Evolutionary conservation across 768 basidiomycete genomes (phyloP).

Genomic region (Pleurotus giganteus): DNA sequence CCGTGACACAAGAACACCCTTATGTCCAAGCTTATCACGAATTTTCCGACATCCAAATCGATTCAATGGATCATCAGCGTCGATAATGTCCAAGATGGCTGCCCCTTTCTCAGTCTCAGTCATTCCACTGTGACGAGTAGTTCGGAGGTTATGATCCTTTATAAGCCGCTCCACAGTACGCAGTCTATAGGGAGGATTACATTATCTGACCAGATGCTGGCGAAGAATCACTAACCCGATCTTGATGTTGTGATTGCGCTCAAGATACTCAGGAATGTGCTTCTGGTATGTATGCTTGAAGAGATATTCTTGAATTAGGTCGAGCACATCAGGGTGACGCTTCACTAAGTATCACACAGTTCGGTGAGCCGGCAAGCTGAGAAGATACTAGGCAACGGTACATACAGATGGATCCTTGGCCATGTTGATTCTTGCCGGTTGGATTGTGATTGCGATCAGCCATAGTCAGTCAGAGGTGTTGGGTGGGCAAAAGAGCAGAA

Average conservation of each 20-base stretch:
- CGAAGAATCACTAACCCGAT: neutral
- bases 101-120: neutral
- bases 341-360: neutral
- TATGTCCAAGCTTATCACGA: neutral
- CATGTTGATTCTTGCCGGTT: too few relatives aligned
- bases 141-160: neutral
- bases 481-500: too few relatives aligned
- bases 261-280: neutral
- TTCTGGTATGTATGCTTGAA: neutral
- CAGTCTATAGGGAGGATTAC: neutral
- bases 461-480: too few relatives aligned
- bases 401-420: neutral
- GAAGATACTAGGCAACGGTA: neutral
- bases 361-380: neutral
- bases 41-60: neutral
- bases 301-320: neutral
- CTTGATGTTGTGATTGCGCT: neutral
- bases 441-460: too few relatives aligned
- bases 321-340: neutral
- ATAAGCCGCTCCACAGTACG: neutral
- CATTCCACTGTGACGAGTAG: neutral
- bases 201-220: neutral
- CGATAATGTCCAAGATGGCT: neutral
- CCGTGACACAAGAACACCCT: neutral
- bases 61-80: neutral